phyloP scores from a whole-genome alignment of 495 filamentous ascomycete species.

The Penicillium waksmanii region DNA sequence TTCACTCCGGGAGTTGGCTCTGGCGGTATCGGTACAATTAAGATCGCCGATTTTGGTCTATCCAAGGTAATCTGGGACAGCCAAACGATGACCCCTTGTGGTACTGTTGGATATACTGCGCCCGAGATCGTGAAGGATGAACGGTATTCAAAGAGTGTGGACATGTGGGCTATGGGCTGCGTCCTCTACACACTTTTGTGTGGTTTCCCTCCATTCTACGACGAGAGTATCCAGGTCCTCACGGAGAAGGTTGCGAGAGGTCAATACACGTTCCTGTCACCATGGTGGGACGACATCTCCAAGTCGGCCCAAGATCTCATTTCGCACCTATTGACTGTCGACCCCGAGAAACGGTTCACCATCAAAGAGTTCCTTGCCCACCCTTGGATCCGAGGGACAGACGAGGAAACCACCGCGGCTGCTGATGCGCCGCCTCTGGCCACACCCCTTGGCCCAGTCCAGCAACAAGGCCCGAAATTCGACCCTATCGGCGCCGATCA shows the following conservation, averaged over 20 bases:
- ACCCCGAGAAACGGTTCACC: conserved; percentile 87
- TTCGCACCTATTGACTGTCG: conserved; percentile 88
- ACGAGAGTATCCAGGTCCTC: conserved; percentile 94
- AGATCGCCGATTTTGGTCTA: conserved; percentile 96
- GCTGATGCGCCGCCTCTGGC: conserved; percentile 77
- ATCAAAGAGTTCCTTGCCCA: conserved; percentile 88
- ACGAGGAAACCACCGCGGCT: conserved; percentile 77
- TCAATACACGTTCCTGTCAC: conserved; percentile 96
- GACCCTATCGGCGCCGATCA: conserved; percentile 40
- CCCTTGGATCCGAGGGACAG: conserved; percentile 81
- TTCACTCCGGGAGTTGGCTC: conserved; percentile 81
- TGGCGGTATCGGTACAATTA: conserved; percentile 94
- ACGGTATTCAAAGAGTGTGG: conserved; percentile 96
- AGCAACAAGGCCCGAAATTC: conserved; percentile 47
- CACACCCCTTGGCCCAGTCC: conserved; percentile 58
- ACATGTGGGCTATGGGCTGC: conserved; percentile 99
- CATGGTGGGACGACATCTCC: conserved; percentile 99
- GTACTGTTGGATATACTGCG: conserved; percentile 97
- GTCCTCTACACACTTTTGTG: conserved; percentile 96
- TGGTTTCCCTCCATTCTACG: conserved; percentile 98
- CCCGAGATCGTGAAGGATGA: conserved; percentile 99
- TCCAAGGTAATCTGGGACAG: conserved; percentile 98
- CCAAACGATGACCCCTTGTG: conserved; percentile 99
- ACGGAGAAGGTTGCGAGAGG: conserved; percentile 97
- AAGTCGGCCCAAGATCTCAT: conserved; percentile 94